Evolutionary conservation across 352 stramenopile species (phyloP), one percentile per base, ranked within the genome.

Genomic region (Aphanomyces euteiches): DNA sequence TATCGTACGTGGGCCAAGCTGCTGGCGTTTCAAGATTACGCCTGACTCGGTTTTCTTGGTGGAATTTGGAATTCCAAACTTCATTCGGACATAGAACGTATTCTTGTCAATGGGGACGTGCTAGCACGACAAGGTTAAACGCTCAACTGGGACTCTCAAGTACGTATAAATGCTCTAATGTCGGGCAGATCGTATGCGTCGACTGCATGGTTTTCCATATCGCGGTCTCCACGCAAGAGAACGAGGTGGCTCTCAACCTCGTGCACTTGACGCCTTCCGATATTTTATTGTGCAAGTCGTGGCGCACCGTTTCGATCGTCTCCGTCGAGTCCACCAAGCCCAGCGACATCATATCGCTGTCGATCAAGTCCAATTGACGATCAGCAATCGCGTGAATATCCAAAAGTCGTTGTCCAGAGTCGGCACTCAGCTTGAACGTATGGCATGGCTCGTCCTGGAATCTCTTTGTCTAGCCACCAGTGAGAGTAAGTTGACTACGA

Each of bases 311-410:
- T 8, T 53, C 47, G 1, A 66, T 4, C 12, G 28, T 19, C 4
- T 36, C 37, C 21, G 8, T 8, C 5, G 57, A 10, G 6, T 66
- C 57, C 17, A 67, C 17, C 5, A 67, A 45, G 7, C 59, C 59
- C 21, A 34, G 6, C n/a, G 41, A 5, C 19, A 67, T 28, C 59
- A 67, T 54, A n/a, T 67, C 59, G 40, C 38, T 56, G 4, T 67
- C 59, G 5, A 67, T 37, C 12, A 15, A 19, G n/a, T 67, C 59
- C 10, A 56, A 50, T 40, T 67, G 59, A 7, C 59, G 59, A 40
- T 67, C 43, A 7, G 59, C 41, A 34, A 67, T 67, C 38, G 43
- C 19, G 12, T 67, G 59, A 8, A 67, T 67, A 7, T 41, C 59
- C 15, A 7, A 8, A 4, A 67, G 10, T 10, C 59, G 59, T 45